A percentile compares a stretch with the other conserved stretches of the same genome.
Conservation (phyloP, 176 grass and related monocot species). For the Musa beccarii region DNA sequence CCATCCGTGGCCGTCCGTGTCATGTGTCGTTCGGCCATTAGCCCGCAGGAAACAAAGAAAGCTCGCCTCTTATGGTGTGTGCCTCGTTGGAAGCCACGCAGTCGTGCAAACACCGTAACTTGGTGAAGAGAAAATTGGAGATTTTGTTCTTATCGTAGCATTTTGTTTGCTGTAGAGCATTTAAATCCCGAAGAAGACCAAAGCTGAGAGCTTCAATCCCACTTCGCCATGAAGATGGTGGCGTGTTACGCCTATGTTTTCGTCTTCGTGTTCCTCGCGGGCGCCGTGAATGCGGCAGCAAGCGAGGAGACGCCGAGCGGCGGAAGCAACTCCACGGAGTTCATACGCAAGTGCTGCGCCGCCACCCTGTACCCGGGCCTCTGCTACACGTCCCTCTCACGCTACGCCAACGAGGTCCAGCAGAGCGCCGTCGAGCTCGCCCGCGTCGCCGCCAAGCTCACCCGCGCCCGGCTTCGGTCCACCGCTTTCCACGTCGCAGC, state of each 20-base stretch:
- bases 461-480: neutral
- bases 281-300: too few species aligned
- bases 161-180: too few species aligned
- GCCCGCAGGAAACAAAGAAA: too few species aligned
- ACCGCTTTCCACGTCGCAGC: neutral
- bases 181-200: too few species aligned
- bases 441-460: conserved; percentile 24
- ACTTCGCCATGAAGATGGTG: neutral
- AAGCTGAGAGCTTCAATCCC: neutral
- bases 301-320: neutral
- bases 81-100: too few species aligned
- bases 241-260: neutral
- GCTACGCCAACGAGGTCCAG: too few species aligned
- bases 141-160: too few species aligned
- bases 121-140: neutral
- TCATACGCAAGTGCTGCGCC: conserved; percentile 35
- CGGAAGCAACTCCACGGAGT: neutral
- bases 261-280: neutral
- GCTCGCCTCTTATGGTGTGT: too few species aligned
- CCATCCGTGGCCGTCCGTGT: too few species aligned
- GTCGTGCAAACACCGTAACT: too few species aligned
- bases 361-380: conserved; percentile 21
- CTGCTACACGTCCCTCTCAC: conserved; percentile 30
- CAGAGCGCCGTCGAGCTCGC: conserved; percentile 19
- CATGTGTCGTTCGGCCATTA: too few species aligned